Base-by-base conservation (phyloP, 306 rosid genomes). In the Gillenia trifoliata region DNA sequence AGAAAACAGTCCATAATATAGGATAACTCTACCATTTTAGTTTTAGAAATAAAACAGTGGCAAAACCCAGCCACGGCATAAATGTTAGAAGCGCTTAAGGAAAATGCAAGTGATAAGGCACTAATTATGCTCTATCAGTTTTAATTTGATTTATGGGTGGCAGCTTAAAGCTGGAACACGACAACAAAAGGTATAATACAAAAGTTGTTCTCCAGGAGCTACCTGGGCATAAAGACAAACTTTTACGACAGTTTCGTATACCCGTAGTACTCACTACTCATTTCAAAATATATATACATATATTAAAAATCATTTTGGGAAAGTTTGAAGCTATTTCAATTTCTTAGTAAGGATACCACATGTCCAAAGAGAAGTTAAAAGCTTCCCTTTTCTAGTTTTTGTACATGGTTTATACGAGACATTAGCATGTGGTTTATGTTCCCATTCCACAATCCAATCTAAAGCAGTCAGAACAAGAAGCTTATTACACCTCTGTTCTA, bases 51-150 rank as follows among this genome's bases (percentile, higher is more conserved):
- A 43, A 60, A 40, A 64, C 38, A 17, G 65, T 19, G 30, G 50
- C 40, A 6, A 25, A 66, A 64, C 66, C 41, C 60, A 45, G 29
- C n/a, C 29, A 16, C 64, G 3, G 17, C 38, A 30, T 40, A 13
- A 8, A 41, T 43, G n/a, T 43, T 67, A 16, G 68, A 77, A 38
- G 79, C 55, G 55, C 22, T 60, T 69, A 67, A 63, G 54, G 55
- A 57, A 45, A 54, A 54, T 54, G 11, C 13, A n/a, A 54, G 26
- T 2, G 11, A 54, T 54, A 54, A 20, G 59, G 25, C 22, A n/a
- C 10, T 8, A 54, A 11, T n/a, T 8, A 54, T 54, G 26, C 59
- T n/a, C 12, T 40, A 43, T n/a, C 43, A 25, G 4, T 59, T 59
- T 59, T 59, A 1, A 30, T 63, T 59, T 59, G 20, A 13, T 6